Evolutionary conservation across 352 stramenopile species (phyloP).

Genomic region (Thalassiosira pacifica): DNA sequence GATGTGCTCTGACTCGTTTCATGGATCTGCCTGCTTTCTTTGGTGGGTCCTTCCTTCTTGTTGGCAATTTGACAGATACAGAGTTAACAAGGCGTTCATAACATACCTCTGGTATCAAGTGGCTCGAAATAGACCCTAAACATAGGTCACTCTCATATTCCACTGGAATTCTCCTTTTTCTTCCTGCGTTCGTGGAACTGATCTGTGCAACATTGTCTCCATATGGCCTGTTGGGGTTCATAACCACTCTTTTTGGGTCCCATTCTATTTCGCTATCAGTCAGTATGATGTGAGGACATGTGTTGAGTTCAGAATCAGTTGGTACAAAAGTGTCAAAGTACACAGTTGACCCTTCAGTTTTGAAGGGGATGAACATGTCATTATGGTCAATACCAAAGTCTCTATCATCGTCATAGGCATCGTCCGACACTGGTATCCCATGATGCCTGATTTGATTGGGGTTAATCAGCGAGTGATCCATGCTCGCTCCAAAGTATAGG

Average conservation of each 20-base stretch:
- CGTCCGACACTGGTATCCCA: constrained; percentile 38
- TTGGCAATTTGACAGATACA: too few relatives aligned
- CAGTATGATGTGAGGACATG: constrained; percentile 25
- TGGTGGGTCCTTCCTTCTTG: neutral
- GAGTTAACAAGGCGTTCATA: too few relatives aligned
- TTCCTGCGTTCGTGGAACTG: neutral
- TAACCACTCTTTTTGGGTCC: constrained; percentile 10
- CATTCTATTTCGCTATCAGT: constrained; percentile 17
- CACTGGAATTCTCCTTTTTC: neutral
- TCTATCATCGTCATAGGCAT: constrained; percentile 19
- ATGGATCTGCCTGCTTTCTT: neutral
- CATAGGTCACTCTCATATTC: neutral
- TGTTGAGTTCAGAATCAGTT: constrained; percentile 19
- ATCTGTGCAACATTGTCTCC: neutral
- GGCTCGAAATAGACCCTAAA: too few relatives aligned
- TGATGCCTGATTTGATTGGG: constrained; percentile 56
- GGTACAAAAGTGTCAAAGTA: constrained; percentile 22
- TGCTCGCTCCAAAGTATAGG: constrained; percentile 48
- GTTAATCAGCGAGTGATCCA: constrained; percentile 56
- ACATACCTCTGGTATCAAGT: too few relatives aligned
- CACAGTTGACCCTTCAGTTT: constrained; percentile 5
- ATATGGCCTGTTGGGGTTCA: neutral
- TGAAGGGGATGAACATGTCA: constrained; percentile 7
- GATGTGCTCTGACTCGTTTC: neutral
- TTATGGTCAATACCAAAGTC: constrained; percentile 24